These are phyloP conservation scores for Wickerhamomyces silvicola DNA, from an alignment of 805 yeast species.

Conservation along the genomic window DNA sequence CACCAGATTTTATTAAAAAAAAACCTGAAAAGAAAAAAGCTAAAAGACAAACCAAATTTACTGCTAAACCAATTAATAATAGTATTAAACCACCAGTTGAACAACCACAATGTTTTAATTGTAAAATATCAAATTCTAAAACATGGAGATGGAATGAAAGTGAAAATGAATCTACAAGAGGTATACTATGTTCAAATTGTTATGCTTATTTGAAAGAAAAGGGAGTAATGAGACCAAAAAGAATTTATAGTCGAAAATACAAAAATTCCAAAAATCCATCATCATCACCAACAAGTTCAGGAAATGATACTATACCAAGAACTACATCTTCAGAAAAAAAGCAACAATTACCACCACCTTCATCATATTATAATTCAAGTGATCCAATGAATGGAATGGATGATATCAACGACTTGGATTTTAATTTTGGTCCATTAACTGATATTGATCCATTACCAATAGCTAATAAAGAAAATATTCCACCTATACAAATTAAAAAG, in stretches of 20 bases:
- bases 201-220: constrained; percentile 17
- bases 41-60: neutral
- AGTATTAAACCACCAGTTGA: constrained; percentile 1
- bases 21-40: constrained; percentile 4
- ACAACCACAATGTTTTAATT: constrained; percentile 19
- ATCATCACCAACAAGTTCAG: constrained; percentile 14
- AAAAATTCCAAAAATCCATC: constrained; percentile 6
- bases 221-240: constrained; percentile 22
- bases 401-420: constrained; percentile 25
- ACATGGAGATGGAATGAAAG: constrained; percentile 24
- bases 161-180: constrained; percentile 18
- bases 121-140: constrained; percentile 19
- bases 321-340: constrained; percentile 10
- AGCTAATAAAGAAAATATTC: constrained; percentile 32
- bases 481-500: constrained; percentile 25
- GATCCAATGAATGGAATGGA: constrained; percentile 34
- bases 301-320: constrained; percentile 15
- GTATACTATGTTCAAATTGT: constrained; percentile 21
- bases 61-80: neutral
- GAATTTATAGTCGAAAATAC: constrained; percentile 6
- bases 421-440: constrained; percentile 23
- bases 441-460: constrained; percentile 24
- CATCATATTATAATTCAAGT: constrained; percentile 16
- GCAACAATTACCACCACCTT: constrained; percentile 1
- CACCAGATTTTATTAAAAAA: constrained; percentile 19